Conservation (phyloP, 768 basidiomycete genomes). For the Boletus eberwhitei region DNA sequence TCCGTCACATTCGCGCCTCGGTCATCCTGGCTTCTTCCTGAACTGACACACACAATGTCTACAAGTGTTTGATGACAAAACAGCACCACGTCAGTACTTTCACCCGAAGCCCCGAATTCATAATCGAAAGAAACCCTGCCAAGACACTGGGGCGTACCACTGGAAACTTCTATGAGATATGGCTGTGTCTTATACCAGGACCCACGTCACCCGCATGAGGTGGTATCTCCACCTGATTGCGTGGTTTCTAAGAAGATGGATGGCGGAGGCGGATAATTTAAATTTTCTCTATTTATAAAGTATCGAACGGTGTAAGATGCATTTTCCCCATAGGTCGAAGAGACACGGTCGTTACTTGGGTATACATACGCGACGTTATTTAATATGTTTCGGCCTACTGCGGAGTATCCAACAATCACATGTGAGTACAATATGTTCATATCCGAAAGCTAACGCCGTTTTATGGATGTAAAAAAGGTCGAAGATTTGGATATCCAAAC, state of each 20-base stretch:
- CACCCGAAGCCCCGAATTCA: not conserved
- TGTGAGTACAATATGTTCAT: not conserved
- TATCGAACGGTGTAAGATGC: not conserved
- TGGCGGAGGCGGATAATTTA: not conserved
- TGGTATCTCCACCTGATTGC: not conserved
- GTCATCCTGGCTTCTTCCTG: not conserved
- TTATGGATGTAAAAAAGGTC: not conserved
- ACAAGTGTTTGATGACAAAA: not conserved
- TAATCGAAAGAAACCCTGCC: slow-evolving; percentile 2
- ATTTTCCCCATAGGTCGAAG: not conserved
- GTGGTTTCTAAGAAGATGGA: not conserved
- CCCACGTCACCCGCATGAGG: not conserved
- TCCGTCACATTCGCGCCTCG: not conserved
- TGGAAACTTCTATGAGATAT: not conserved
- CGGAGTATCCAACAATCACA: not conserved
- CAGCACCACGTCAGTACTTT: not conserved
- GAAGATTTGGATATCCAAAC: not conserved
- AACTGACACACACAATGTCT: not conserved
- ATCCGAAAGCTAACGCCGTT: slow-evolving; percentile 1
- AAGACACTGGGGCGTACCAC: slow-evolving; percentile 4
- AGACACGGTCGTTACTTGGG: not conserved
- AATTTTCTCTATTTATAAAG: not conserved
- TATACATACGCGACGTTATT: not conserved
- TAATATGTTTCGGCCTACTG: not conserved
- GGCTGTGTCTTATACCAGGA: slow-evolving; percentile 1